A percentile compares a stretch with the other conserved stretches of the same genome.
These are phyloP conservation scores for Penicillium lividum DNA, from an alignment of 495 filamentous ascomycete genomes.

Conservation along the genomic window DNA sequence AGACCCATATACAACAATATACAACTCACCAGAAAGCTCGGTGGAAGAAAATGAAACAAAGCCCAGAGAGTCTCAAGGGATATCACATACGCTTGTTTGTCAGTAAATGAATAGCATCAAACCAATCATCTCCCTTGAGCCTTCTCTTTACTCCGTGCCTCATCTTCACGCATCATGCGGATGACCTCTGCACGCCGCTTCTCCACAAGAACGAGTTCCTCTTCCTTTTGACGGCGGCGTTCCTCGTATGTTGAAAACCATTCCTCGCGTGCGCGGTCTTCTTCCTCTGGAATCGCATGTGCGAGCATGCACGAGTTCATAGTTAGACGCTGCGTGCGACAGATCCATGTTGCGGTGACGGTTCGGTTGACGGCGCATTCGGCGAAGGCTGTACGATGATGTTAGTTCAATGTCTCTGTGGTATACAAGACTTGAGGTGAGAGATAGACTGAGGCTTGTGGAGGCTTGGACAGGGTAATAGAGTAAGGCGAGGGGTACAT, in stretches of 20 bases:
- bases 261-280: slow-evolving; percentile 87
- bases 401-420: not conserved
- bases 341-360: slow-evolving; percentile 80
- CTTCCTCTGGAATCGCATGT: slow-evolving; percentile 79
- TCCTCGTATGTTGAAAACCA: slow-evolving; percentile 80
- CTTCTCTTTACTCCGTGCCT: slow-evolving; percentile 36
- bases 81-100: slow-evolving; percentile 4
- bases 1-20: slow-evolving; percentile 26
- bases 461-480: not conserved
- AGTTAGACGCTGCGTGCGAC: slow-evolving; percentile 69
- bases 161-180: slow-evolving; percentile 57
- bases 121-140: slow-evolving; percentile 24
- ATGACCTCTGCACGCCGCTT: slow-evolving; percentile 49
- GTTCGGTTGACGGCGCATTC: slow-evolving; percentile 85
- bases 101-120: not conserved
- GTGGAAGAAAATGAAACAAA: slow-evolving; percentile 1
- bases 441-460: not conserved
- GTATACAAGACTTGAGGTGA: not conserved
- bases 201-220: slow-evolving; percentile 52
- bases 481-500: slow-evolving; percentile 16
- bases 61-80: not conserved
- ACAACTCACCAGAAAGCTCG: slow-evolving; percentile 6
- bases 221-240: slow-evolving; percentile 61
- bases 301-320: slow-evolving; percentile 95
- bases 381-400: slow-evolving; percentile 68